Evolutionary conservation across 2,329 filamentous ascomycete genomes (phyloP).

Genomic region (Cladosporium sp.): DNA sequence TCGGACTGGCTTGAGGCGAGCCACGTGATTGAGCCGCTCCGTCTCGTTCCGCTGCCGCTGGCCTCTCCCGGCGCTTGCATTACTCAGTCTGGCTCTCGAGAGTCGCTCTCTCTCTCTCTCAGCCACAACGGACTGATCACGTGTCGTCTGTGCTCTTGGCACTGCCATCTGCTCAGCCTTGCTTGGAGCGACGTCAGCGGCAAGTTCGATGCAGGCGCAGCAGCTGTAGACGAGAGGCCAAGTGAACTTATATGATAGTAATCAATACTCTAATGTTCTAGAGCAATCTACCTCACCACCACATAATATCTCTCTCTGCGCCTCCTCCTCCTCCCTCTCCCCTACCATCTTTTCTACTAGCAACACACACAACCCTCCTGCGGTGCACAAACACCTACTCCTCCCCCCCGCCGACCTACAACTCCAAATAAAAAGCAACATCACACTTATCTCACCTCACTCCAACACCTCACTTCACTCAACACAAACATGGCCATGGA

Average conservation of each 20-base stretch:
- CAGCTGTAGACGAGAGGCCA: neutral
- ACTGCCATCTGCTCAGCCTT: neutral
- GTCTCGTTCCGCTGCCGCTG: too few relatives aligned
- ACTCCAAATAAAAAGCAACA: neutral
- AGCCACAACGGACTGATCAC: too few relatives aligned
- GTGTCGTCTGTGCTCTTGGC: too few relatives aligned
- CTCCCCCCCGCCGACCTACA: neutral
- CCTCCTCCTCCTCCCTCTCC: neutral
- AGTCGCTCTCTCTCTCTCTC: too few relatives aligned
- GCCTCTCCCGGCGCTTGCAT: too few relatives aligned
- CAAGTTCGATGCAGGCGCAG: neutral
- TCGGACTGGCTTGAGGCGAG: too few relatives aligned
- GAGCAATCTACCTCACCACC: neutral
- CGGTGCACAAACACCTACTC: neutral
- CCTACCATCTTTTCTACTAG: neutral
- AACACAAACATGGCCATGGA: slow-evolving; percentile 18
- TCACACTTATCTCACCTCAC: too few relatives aligned
- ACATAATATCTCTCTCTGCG: neutral
- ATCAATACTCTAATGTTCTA: neutral
- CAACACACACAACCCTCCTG: neutral
- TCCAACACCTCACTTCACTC: too few relatives aligned
- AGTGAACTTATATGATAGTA: too few relatives aligned
- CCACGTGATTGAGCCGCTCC: too few relatives aligned
- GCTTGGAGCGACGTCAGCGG: neutral
- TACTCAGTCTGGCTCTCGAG: too few relatives aligned